These are phyloP conservation scores for Neospora caninum DNA, from an alignment of 169 alveolate species.

Conservation along the genomic window DNA sequence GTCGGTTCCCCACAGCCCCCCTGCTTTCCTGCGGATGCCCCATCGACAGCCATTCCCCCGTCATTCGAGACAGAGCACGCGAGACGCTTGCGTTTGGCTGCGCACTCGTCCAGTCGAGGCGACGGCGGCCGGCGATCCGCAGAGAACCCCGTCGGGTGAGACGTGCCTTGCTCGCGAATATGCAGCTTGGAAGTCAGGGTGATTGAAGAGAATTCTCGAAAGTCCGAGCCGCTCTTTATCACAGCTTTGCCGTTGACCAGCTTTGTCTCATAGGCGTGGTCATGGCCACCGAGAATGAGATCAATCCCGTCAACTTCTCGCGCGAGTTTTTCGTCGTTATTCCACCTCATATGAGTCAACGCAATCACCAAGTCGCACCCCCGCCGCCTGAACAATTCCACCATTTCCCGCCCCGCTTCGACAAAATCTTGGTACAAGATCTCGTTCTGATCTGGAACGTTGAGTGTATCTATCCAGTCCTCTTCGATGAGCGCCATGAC, in stretches of 20 bases:
- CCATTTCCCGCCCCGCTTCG: conserved; percentile 15
- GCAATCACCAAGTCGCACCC: conserved; percentile 85
- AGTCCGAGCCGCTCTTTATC: conserved; percentile 87
- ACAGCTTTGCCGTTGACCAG: conserved; percentile 56
- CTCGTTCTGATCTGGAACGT: not conserved
- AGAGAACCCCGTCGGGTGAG: not conserved
- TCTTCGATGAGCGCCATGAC: conserved; percentile 8
- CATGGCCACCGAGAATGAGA: conserved; percentile 89
- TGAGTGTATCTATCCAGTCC: not conserved
- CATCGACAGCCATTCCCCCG: too few relatives aligned
- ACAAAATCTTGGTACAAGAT: conserved; percentile 38
- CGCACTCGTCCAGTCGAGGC: not conserved
- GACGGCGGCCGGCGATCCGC: not conserved
- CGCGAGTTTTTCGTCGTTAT: conserved; percentile 82
- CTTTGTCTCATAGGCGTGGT: conserved; percentile 74
- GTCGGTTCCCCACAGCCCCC: too few relatives aligned
- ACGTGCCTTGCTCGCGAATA: not conserved
- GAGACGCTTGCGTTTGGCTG: too few relatives aligned
- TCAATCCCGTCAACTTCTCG: conserved; percentile 79
- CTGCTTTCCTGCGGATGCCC: too few relatives aligned
- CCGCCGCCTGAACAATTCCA: conserved; percentile 70
- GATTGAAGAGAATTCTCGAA: conserved; percentile 78
- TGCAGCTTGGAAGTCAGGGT: conserved; percentile 65
- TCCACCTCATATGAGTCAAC: conserved; percentile 85
- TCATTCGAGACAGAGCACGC: too few relatives aligned